Conservation (phyloP, 2,329 filamentous ascomycete genomes). For the Alternaria gansuensis region DNA sequence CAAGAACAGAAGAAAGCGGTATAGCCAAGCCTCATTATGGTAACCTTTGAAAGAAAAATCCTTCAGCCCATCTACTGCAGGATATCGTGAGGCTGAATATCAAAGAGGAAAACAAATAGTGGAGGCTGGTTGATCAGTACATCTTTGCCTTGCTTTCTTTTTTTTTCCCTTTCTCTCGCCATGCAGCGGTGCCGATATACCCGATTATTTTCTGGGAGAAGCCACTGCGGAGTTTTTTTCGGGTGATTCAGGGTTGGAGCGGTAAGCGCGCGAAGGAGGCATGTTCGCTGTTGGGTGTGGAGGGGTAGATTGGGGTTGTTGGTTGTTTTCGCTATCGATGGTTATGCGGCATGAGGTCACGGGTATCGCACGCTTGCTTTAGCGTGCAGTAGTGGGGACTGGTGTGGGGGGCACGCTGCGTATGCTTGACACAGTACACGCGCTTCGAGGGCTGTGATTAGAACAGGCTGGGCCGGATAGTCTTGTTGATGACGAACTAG, state of each 20-base stretch:
- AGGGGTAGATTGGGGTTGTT: conserved; percentile 11
- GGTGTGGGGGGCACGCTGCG: conserved; percentile 17
- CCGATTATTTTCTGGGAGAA: background rate
- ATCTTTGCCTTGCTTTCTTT: background rate
- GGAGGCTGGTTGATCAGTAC: conserved; percentile 1
- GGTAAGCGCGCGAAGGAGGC: conserved; percentile 22
- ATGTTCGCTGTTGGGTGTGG: conserved; percentile 13
- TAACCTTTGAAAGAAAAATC: background rate
- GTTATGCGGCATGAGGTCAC: conserved; percentile 23
- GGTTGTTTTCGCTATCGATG: conserved; percentile 13
- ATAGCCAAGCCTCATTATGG: background rate
- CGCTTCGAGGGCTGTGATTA: conserved; percentile 3
- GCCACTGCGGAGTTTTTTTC: background rate
- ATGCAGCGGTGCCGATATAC: conserved; percentile 3
- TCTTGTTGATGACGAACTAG: conserved; percentile 4
- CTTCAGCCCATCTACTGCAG: background rate
- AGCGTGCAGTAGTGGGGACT: conserved; percentile 20
- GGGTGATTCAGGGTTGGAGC: conserved; percentile 9
- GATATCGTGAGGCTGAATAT: conserved; percentile 7
- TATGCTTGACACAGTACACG: conserved; percentile 10
- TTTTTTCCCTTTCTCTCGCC: background rate
- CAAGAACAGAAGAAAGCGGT: conserved; percentile 3
- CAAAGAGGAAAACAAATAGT: background rate
- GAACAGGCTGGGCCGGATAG: background rate
- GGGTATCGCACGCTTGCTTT: conserved; percentile 17